Evolutionary conservation across 1,284 basidiomycete species (phyloP), one percentile per base, ranked within the genome.

Genomic region (Puccinia horiana): DNA sequence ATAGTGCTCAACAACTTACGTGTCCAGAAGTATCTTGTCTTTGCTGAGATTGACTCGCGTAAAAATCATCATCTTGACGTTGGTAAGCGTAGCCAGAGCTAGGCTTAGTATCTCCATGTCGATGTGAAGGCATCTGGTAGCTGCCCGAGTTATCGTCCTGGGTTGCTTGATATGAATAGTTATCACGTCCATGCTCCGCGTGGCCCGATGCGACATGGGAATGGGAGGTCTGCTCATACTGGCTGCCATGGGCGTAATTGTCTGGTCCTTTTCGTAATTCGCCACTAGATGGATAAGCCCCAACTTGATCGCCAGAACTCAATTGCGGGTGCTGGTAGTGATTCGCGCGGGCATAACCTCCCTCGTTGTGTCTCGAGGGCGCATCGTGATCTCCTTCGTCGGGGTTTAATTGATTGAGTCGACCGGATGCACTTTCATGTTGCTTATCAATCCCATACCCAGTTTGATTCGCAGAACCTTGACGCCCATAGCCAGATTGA

Each of bases 41-140:
- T 63, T 63, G 61, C 32, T 37, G 29, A 63, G 61, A 63, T 18
- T 37, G 32, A 8, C 4, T 16, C 12, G 29, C 61, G 32, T 63
- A 63, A 18, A 26, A 61, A 61, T 61, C 29, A 20, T 63, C 32
- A 63, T 63, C 61, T 37, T 37, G 61, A 35, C 32, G 35, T 63
- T 35, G 61, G 61, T 63, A 63, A 20, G 32, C 32, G 12, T 26
- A 20, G 61, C 61, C 61, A 63, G 61, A 37, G 61, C 61, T 63
- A 63, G 63, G 63, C 37, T 42, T 65, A 40, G 18, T 23, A n/a
- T 20, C n/a, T 8, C 40, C 63, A 40, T 40, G 37, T 40, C 37
- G 20, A 65, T 40, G 37, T 20, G 63, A 65, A 40, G 63, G 63
- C 63, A 65, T 65, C 63, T 40, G 63, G 63, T 65, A 65, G 63